Evolutionary conservation across 2,329 filamentous ascomycete species (phyloP), one percentile per base, ranked within the genome.

Genomic region (Pseudogymnoascus sp.): DNA sequence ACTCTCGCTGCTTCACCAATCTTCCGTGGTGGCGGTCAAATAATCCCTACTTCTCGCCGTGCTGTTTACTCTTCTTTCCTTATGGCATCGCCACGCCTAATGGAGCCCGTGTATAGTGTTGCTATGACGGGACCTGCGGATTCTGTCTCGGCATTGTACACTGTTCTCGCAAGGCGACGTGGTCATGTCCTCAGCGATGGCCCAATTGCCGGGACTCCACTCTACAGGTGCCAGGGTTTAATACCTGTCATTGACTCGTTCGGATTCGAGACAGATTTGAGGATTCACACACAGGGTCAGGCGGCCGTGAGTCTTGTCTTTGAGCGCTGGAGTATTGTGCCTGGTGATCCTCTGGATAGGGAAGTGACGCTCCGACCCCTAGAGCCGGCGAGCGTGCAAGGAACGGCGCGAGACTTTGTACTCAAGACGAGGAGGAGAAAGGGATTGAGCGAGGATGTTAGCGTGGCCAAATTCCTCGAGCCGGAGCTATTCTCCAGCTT

Each of bases 201-300:
- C 0, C 93, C 93, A 12, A 91, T 99, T 65, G 92, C 93, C 0
- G 95, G 95, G 23, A 97, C 95, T 8, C 95, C 93, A 4, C 83
- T 99, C 10, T 97, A 97, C 77, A 89, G 90, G 21, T 93, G 97
- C 62, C 90, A 88, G 70, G 95, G 95, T 3, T 81, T 97, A 60
- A 87, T 99, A 63, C 95, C 95, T 8, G 95, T 97, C 65, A 96
- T 99, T 73, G 95, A 99, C 79, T 92, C 88, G 31, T 99, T 99
- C 72, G 95, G 95, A 18, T 97, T 99, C 76, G 95, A 99, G 80
- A 97, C 95, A 12, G 95, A 99, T 78, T 82, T 99, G 64, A 84
- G 95, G 66, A 97, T 97, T 73, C 93, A 96, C 76, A 97, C 93
- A 0, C 91, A 97, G 78, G 93, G 95, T 61, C 89, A 92, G 74